These are phyloP conservation scores for Ganoderma multipileum DNA, from an alignment of 1,284 basidiomycete genomes.

Conservation along the genomic window DNA sequence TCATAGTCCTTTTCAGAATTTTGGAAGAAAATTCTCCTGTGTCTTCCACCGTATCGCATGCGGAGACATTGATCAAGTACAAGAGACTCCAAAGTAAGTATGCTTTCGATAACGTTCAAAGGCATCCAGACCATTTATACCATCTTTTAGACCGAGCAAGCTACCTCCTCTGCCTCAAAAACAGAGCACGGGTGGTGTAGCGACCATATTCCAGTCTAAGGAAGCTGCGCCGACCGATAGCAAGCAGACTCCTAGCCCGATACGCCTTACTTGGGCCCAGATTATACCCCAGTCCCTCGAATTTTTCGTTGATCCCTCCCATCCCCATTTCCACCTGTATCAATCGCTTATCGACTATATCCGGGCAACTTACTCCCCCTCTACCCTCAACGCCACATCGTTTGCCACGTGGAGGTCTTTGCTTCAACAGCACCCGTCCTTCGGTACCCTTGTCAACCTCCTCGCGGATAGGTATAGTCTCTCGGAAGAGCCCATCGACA, in stretches of 20 bases:
- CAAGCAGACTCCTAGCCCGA: background rate
- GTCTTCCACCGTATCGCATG: slow-evolving; percentile 4
- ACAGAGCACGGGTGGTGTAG: no score
- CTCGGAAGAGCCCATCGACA: background rate
- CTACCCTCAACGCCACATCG: background rate
- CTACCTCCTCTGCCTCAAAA: background rate
- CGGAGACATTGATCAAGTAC: background rate
- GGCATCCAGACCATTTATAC: background rate
- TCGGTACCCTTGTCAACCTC: slow-evolving; percentile 9
- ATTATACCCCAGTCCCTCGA: slow-evolving; percentile 4
- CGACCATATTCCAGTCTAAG: background rate
- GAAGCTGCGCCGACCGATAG: background rate
- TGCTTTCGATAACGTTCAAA: background rate
- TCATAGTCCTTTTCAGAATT: background rate
- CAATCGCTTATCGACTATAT: slow-evolving; percentile 10
- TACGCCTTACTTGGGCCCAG: slow-evolving; percentile 1
- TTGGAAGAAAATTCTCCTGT: slow-evolving; percentile 7
- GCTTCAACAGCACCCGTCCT: background rate
- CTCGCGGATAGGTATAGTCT: slow-evolving; percentile 7
- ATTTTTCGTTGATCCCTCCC: slow-evolving; percentile 1
- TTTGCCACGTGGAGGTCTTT: slow-evolving; percentile 2
- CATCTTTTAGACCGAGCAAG: background rate
- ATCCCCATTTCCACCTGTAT: slow-evolving; percentile 6
- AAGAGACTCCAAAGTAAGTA: slow-evolving; percentile 3
- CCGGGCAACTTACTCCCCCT: background rate